Percentiles rank a stretch among this genome's conserved stretches.
Conservation (phyloP, 148 eudicot genomes). For the Linanthus parryae region DNA sequence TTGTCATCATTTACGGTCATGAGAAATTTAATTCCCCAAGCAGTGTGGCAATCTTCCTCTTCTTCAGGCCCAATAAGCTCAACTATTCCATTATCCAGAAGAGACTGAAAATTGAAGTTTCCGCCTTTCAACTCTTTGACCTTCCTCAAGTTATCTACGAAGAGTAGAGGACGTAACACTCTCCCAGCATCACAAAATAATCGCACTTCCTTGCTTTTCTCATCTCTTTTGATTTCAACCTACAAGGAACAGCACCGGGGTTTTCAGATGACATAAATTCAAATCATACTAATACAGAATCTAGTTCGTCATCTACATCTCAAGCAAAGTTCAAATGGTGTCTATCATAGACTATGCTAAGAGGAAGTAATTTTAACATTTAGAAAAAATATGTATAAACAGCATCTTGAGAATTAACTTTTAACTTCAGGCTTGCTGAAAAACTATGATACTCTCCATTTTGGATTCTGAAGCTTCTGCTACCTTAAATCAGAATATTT, state of each 20-base stretch:
- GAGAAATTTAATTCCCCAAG: conserved; percentile 82
- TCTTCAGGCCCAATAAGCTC: conserved; percentile 88
- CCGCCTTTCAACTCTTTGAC: conserved; percentile 57
- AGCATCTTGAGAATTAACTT: no score
- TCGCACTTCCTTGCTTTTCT: conserved; percentile 65
- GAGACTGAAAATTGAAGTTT: conserved; percentile 51
- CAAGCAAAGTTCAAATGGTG: no score
- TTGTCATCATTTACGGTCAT: conserved; percentile 37
- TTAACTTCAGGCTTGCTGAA: no score
- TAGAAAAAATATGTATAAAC: no score
- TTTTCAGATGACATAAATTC: no score
- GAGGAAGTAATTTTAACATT: no score
- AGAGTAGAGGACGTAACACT: conserved; percentile 80
- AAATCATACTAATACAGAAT: no score
- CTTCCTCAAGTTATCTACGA: conserved; percentile 64
- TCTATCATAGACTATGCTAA: no score
- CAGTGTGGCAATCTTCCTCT: conserved; percentile 87
- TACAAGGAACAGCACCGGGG: conserved; percentile 21
- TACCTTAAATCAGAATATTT: no score
- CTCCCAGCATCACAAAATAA: conserved; percentile 89
- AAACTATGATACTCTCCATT: no score
- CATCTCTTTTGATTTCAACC: conserved; percentile 85
- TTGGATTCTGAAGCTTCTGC: no score
- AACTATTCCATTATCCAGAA: conserved; percentile 66
- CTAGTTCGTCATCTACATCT: no score